phyloP scores from a whole-genome alignment of 2,329 filamentous ascomycete species.

The Curvularia hawaiiensis region DNA sequence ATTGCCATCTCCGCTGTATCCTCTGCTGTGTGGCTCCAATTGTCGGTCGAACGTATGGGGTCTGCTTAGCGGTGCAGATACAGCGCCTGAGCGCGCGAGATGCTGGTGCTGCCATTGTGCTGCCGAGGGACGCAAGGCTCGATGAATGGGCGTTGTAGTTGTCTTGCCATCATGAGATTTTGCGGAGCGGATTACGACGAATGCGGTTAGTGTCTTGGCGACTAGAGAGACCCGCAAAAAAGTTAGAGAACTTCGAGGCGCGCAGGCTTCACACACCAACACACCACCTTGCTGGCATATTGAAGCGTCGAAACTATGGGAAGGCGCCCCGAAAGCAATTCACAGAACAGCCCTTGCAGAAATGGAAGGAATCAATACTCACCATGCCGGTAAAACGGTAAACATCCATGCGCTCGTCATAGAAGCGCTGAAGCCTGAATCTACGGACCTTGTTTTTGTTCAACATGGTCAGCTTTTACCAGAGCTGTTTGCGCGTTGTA shows the following conservation, averaged over 20 bases:
- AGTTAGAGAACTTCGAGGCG: slow-evolving; percentile 29
- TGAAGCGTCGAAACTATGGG: slow-evolving; percentile 45
- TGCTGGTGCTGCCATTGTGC: slow-evolving; percentile 52
- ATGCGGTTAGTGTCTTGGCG: slow-evolving; percentile 35
- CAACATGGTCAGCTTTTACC: slow-evolving; percentile 77
- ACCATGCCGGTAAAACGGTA: slow-evolving; percentile 31
- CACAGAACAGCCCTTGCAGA: slow-evolving; percentile 16
- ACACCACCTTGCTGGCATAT: slow-evolving; percentile 24
- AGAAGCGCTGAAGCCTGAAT: slow-evolving; percentile 63
- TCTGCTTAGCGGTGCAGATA: slow-evolving; percentile 44
- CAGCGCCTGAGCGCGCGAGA: slow-evolving; percentile 53
- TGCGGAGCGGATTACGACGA: slow-evolving; percentile 33
- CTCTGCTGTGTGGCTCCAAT: slow-evolving; percentile 44
- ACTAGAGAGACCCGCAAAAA: slow-evolving; percentile 29
- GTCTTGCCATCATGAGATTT: slow-evolving; percentile 33
- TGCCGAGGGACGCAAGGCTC: slow-evolving; percentile 22
- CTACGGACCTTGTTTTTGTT: slow-evolving; percentile 75
- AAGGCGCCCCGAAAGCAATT: slow-evolving; percentile 35
- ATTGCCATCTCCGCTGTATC: slow-evolving; percentile 79
- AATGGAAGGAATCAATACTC: slow-evolving; percentile 26
- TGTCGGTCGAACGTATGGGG: slow-evolving; percentile 37
- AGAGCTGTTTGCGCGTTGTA: slow-evolving; percentile 84
- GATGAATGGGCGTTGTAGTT: slow-evolving; percentile 26
- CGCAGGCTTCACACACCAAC: slow-evolving; percentile 18
- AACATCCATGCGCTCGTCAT: slow-evolving; percentile 36